A percentile compares a stretch with the other conserved stretches of the same genome.
Evolutionary conservation across 176 grass and related monocot species (phyloP).

Genomic region (Puya raimondii): DNA sequence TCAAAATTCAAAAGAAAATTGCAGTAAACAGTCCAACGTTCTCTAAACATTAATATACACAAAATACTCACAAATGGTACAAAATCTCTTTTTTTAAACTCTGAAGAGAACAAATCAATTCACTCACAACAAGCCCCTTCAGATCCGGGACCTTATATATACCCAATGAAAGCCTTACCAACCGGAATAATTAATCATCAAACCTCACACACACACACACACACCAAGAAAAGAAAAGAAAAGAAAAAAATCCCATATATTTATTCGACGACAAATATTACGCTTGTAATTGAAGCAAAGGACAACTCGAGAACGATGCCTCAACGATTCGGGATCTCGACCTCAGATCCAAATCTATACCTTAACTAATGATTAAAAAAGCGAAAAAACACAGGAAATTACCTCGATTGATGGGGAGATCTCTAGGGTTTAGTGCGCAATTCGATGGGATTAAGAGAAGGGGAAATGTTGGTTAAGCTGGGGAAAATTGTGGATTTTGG

Average conservation of each 20-base stretch:
- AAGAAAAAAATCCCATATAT: slow-evolving; percentile 21
- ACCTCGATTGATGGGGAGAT: background rate
- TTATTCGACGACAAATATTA: slow-evolving; percentile 26
- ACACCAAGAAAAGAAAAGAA: background rate
- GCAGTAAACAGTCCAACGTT: background rate
- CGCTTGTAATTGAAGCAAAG: slow-evolving; percentile 52
- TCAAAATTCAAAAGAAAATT: slow-evolving; percentile 2
- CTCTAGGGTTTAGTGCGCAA: background rate
- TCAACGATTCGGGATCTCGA: slow-evolving; percentile 37
- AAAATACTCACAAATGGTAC: background rate
- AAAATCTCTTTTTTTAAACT: slow-evolving; percentile 4
- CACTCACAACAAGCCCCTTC: background rate
- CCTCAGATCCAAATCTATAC: slow-evolving; percentile 17
- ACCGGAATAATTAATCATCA: slow-evolving; percentile 37
- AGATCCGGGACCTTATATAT: slow-evolving; percentile 24
- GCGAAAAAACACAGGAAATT: background rate
- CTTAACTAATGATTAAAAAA: background rate
- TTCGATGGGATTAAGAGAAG: background rate
- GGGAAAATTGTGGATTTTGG: background rate
- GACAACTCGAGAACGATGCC: slow-evolving; percentile 40
- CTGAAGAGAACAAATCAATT: slow-evolving; percentile 3
- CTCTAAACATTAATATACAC: too few relatives aligned
- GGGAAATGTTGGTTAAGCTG: background rate
- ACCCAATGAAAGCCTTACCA: slow-evolving; percentile 29
- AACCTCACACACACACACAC: slow-evolving; percentile 6